These are phyloP conservation scores for Fraxinus albicans DNA, from an alignment of 305 asterid genomes.

Conservation along the genomic window DNA sequence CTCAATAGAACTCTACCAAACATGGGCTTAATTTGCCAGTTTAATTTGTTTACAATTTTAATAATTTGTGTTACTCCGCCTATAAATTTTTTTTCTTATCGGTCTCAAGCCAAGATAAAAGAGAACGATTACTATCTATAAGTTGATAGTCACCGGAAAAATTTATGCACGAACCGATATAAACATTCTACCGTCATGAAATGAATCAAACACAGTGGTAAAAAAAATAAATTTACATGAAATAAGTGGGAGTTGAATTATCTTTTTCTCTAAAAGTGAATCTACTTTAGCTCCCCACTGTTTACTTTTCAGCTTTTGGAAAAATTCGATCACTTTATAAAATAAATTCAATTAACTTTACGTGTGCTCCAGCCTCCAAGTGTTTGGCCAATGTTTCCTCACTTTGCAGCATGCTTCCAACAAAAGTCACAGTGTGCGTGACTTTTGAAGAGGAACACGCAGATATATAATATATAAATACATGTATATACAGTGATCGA, in stretches of 20 bases:
- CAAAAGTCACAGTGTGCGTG: not conserved
- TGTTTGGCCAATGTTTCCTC: conserved; percentile 38
- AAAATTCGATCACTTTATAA: conserved; percentile 27
- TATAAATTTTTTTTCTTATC: not conserved
- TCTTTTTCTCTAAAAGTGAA: not conserved
- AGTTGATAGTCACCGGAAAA: not conserved
- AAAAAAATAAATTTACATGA: not conserved
- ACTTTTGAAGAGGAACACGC: not conserved
- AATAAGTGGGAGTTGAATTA: not conserved
- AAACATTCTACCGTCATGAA: not conserved
- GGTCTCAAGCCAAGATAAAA: not conserved
- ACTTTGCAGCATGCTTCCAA: conserved; percentile 28
- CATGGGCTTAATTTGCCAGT: not conserved
- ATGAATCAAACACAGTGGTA: not conserved
- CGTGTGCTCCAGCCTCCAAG: conserved; percentile 14
- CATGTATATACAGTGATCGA: not conserved
- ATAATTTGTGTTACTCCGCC: not conserved
- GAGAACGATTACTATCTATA: not conserved
- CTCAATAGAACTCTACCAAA: not conserved
- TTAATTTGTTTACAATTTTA: too few species aligned
- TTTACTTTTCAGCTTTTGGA: conserved; percentile 14
- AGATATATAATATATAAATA: too few species aligned
- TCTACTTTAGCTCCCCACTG: not conserved
- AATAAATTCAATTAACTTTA: conserved; percentile 32
- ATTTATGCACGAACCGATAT: not conserved